Evolutionary conservation across 2,329 filamentous ascomycete genomes (phyloP), one percentile per base, ranked within the genome.

Genomic region (Magnaporthiopsis incrustans): DNA sequence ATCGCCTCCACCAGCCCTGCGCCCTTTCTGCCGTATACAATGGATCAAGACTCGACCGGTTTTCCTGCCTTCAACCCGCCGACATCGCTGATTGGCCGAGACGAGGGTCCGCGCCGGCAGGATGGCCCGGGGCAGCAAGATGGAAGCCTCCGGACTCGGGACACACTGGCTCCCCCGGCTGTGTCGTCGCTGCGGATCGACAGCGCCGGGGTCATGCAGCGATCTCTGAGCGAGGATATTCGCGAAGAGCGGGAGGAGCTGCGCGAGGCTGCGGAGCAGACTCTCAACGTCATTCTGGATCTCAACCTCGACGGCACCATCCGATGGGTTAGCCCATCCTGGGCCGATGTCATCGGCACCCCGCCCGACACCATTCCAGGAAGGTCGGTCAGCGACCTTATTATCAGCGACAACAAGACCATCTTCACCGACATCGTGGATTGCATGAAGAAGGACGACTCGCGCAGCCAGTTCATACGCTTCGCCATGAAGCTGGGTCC

Each of bases 321-420:
- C 71, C 90, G 92, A 77, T 99, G 95, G 91, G 93, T 96, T 70
- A 98, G 94, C 74, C 91, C 93, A 15, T 97, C 94, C 22, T 99
- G 95, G 95, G 85, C 86, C 66, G 92, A 98, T 71, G 89, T 99
- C 61, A 89, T 98, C 66, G 95, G 95, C 65, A 94, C 90, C 4
- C 79, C 85, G 59, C 83, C 88, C 56, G 87, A 90, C 58, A 82
- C 85, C 10, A 86, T 97, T 62, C 83, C 90, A 69, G 91, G 91
- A 65, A 88, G 85, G 68, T 82, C 87, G 66, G 92, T 99, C 68
- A 84, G 90, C 64, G 90, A 97, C 64, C 77, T 97, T 61, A 84
- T 98, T 67, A 81, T 92, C 68, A 82, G 84, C 73, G 91, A 90
- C 66, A 90, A 96, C 76, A 90, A 89, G 70, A 83, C 84, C 66